phyloP scores from a whole-genome alignment of 1,284 basidiomycete genomes.

The Hemileia vastatrix region DNA sequence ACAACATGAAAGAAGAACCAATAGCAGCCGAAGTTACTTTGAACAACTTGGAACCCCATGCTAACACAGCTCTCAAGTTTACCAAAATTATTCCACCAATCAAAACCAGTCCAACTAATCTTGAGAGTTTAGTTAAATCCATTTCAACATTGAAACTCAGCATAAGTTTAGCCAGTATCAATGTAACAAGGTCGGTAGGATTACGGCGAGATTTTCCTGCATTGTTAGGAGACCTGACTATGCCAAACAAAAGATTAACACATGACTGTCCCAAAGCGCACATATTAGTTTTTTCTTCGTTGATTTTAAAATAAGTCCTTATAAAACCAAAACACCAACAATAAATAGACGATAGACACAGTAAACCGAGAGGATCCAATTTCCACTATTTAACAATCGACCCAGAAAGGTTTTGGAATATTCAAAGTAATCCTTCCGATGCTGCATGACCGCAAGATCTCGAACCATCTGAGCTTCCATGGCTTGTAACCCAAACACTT shows the following conservation, averaged over 20 bases:
- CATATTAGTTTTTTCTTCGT: constrained; percentile 25
- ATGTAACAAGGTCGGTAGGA: constrained; percentile 33
- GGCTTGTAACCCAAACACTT: constrained; percentile 44
- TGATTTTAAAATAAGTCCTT: neutral
- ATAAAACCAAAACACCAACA: constrained; percentile 24
- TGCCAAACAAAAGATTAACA: constrained; percentile 43
- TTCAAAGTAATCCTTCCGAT: constrained; percentile 39
- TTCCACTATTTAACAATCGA: constrained; percentile 37
- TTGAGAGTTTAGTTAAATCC: constrained; percentile 45
- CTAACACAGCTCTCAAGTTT: constrained; percentile 45
- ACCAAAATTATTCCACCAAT: constrained; percentile 46
- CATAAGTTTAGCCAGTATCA: constrained; percentile 38
- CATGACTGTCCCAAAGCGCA: constrained; percentile 33
- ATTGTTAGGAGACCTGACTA: neutral
- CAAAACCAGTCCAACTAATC: constrained; percentile 43
- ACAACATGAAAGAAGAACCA: constrained; percentile 46
- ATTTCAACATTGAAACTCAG: constrained; percentile 41
- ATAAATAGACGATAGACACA: constrained; percentile 41
- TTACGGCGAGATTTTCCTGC: constrained; percentile 12
- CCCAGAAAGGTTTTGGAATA: constrained; percentile 41
- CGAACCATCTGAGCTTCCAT: constrained; percentile 45
- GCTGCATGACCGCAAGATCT: constrained; percentile 40
- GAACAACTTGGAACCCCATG: constrained; percentile 44
- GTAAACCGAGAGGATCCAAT: constrained; percentile 45
- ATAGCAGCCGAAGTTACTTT: constrained; percentile 44